Conservation (phyloP, 2,329 filamentous ascomycete species). For the Pseudogymnoascus sp. region DNA sequence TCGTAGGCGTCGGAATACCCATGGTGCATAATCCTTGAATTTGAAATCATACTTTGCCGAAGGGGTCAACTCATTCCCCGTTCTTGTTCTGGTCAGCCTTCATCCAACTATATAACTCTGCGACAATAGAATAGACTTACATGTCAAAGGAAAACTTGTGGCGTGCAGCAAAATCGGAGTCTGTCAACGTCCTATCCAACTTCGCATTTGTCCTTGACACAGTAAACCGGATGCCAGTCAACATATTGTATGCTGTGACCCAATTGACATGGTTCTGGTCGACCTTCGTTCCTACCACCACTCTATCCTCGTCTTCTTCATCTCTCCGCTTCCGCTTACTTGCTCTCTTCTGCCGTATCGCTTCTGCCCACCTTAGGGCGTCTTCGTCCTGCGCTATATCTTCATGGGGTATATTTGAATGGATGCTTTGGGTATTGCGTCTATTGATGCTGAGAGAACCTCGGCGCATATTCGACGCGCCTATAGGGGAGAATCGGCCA, state of each 20-base stretch:
- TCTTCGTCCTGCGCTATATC: slow-evolving; percentile 84
- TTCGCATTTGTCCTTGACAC: slow-evolving; percentile 96
- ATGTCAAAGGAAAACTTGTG: slow-evolving; percentile 99
- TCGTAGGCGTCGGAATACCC: slow-evolving; percentile 93
- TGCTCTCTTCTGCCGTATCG: slow-evolving; percentile 82
- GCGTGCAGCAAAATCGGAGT: slow-evolving; percentile 85
- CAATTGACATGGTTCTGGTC: slow-evolving; percentile 96
- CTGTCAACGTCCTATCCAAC: slow-evolving; percentile 79
- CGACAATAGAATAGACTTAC: slow-evolving; percentile 43
- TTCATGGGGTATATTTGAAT: slow-evolving; percentile 76
- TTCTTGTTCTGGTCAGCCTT: slow-evolving; percentile 45
- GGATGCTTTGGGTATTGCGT: slow-evolving; percentile 73
- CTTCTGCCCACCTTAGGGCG: slow-evolving; percentile 84
- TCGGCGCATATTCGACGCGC: slow-evolving; percentile 52
- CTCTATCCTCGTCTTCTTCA: slow-evolving; percentile 84
- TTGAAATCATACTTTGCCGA: slow-evolving; percentile 99
- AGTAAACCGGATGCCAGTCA: slow-evolving; percentile 94
- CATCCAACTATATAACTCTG: background rate
- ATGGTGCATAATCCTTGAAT: slow-evolving; percentile 99
- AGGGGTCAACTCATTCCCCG: slow-evolving; percentile 92
- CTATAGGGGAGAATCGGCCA: slow-evolving; percentile 69
- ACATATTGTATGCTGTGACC: slow-evolving; percentile 98
- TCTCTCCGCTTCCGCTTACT: slow-evolving; percentile 78
- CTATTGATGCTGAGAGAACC: slow-evolving; percentile 77
- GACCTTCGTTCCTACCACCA: slow-evolving; percentile 93